These are phyloP conservation scores for Beauveria sp. DNA, from an alignment of 2,329 filamentous ascomycete genomes.

Conservation along the genomic window DNA sequence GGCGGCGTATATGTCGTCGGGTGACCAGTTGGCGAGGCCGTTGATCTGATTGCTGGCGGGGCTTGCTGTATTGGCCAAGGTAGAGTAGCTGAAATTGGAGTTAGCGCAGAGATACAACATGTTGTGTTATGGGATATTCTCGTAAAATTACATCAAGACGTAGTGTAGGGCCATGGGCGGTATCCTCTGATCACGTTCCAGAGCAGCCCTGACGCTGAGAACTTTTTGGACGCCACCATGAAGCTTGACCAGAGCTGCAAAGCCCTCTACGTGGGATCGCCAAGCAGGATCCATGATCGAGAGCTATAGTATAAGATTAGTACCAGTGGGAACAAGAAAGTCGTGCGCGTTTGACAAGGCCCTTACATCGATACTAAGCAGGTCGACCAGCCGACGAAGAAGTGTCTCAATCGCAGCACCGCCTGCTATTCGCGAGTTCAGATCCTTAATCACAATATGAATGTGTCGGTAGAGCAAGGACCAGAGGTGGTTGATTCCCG, in stretches of 20 bases:
- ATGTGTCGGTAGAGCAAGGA: constrained; percentile 4
- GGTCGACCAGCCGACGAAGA: background rate
- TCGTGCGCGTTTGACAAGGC: background rate
- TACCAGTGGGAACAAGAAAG: background rate
- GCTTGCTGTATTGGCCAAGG: constrained; percentile 3
- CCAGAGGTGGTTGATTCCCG: constrained; percentile 6
- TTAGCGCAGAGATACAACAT: background rate
- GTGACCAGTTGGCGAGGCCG: background rate
- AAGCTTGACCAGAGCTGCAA: constrained; percentile 7
- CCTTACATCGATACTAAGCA: constrained; percentile 6
- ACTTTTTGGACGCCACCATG: constrained; percentile 5
- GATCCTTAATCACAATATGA: constrained; percentile 1
- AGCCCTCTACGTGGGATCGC: constrained; percentile 5
- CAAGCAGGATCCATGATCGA: constrained; percentile 8
- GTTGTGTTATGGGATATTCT: too few relatives aligned
- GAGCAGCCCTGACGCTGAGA: background rate
- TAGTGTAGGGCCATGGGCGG: constrained; percentile 4
- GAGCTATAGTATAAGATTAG: background rate
- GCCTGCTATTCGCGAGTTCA: constrained; percentile 5
- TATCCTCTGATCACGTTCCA: background rate
- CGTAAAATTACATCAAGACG: background rate
- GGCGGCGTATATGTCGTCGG: constrained; percentile 5
- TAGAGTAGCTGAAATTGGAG: background rate
- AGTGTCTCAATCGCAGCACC: background rate
- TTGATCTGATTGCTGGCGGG: constrained; percentile 6